Conservation (phyloP, 2,329 filamentous ascomycete species). For the Ophiostoma angusticollis region DNA sequence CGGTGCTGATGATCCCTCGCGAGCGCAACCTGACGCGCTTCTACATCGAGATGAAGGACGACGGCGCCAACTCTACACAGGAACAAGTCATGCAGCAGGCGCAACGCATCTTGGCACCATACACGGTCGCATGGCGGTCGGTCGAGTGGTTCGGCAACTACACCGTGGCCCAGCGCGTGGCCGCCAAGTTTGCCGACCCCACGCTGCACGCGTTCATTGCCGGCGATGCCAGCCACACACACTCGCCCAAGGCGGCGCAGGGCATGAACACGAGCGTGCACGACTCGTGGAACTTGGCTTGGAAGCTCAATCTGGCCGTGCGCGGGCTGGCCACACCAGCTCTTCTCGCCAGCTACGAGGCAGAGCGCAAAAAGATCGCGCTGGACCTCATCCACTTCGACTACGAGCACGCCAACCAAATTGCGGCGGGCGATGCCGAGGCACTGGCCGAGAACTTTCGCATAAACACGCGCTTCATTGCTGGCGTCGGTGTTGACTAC, state of each 20-base stretch:
- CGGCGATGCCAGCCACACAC: conserved; percentile 53
- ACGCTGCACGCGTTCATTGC: conserved; percentile 45
- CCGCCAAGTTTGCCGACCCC: conserved; percentile 52
- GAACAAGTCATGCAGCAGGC: conserved; percentile 55
- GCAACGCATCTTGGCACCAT: conserved; percentile 45
- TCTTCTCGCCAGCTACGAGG: conserved; percentile 47
- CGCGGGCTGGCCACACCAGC: conserved; percentile 40
- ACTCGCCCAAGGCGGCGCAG: conserved; percentile 53
- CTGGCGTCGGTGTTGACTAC: conserved; percentile 50
- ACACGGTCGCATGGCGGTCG: conserved; percentile 41
- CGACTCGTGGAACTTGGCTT: conserved; percentile 49
- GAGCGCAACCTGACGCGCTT: conserved; percentile 59
- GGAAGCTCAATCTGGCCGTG: conserved; percentile 43
- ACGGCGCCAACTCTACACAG: conserved; percentile 18
- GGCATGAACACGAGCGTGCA: conserved; percentile 48
- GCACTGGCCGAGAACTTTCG: conserved; percentile 51
- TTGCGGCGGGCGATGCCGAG: conserved; percentile 41
- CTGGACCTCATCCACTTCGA: conserved; percentile 48
- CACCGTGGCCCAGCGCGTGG: conserved; percentile 56
- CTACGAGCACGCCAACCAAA: conserved; percentile 28
- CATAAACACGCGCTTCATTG: conserved; percentile 54
- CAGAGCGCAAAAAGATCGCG: conserved; percentile 48
- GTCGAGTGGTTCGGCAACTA: conserved; percentile 62
- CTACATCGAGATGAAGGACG: conserved; percentile 41
- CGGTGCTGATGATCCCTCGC: conserved; percentile 58